Evolutionary conservation across 495 filamentous ascomycete species (phyloP).

Genomic region (Aspergillus asperescens): DNA sequence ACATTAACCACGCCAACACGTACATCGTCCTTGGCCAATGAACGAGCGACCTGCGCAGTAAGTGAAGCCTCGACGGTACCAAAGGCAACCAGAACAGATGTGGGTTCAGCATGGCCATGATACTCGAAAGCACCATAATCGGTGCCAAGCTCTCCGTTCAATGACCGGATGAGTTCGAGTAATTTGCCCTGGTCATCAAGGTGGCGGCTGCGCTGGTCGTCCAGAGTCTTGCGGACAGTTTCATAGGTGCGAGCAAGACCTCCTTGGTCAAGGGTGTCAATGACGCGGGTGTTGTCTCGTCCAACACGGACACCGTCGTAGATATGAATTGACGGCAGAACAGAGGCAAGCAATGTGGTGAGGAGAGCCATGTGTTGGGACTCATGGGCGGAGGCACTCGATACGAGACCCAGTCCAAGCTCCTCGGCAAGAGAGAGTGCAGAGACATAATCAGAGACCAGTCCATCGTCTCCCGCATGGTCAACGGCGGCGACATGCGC

Average conservation of each 20-base stretch:
- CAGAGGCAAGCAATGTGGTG: conserved; percentile 71
- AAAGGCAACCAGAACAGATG: conserved; percentile 82
- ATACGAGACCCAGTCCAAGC: conserved; percentile 77
- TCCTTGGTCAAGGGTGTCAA: conserved; percentile 72
- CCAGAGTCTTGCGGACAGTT: conserved; percentile 56
- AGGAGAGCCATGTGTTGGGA: conserved; percentile 93
- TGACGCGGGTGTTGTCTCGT: conserved; percentile 77
- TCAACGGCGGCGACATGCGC: conserved; percentile 93
- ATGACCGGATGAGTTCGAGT: conserved; percentile 64
- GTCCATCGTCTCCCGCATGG: conserved; percentile 64
- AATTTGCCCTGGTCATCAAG: conserved; percentile 69
- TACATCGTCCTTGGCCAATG: conserved; percentile 62
- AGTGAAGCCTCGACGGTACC: conserved; percentile 86
- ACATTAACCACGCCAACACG: conserved; percentile 86
- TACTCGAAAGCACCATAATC: conserved; percentile 93
- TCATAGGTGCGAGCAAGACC: conserved; percentile 68
- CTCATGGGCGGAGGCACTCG: conserved; percentile 81
- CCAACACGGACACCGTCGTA: conserved; percentile 88
- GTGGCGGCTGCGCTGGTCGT: conserved; percentile 60
- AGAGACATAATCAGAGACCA: conserved; percentile 83
- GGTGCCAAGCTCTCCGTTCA: conserved; percentile 92
- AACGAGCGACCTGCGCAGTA: conserved; percentile 71
- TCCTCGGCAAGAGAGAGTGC: conserved; percentile 83
- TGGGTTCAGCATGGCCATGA: conserved; percentile 71
- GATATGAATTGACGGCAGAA: conserved; percentile 82